phyloP scores from a whole-genome alignment of 225 moss, liverwort and hornwort genomes.

The Asterella californica region DNA sequence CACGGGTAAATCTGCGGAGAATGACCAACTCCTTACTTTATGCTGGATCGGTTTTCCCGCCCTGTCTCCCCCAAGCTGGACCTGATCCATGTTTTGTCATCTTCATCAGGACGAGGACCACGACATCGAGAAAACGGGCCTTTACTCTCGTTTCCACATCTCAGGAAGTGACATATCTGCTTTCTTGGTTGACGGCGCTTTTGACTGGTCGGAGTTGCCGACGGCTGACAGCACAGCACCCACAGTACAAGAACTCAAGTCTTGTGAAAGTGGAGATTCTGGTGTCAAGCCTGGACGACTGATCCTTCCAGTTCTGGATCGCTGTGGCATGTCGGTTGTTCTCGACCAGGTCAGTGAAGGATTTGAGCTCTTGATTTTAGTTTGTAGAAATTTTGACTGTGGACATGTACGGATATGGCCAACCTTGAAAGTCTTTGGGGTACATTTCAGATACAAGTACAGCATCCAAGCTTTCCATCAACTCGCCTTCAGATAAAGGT shows the following conservation, averaged over 20 bases:
- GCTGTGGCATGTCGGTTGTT: constrained; percentile 92
- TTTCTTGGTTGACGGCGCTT: constrained; percentile 79
- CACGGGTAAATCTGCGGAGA: constrained; percentile 48
- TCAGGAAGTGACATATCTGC: constrained; percentile 95
- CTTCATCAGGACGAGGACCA: constrained; percentile 38
- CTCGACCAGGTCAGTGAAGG: constrained; percentile 68
- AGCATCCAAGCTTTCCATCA: constrained; percentile 87
- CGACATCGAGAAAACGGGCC: constrained; percentile 49
- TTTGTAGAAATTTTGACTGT: background rate
- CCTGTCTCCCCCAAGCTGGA: background rate
- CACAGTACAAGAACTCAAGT: constrained; percentile 38
- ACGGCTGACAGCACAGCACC: constrained; percentile 35
- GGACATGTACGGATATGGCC: background rate
- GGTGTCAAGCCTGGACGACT: constrained; percentile 36
- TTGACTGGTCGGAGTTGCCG: constrained; percentile 81
- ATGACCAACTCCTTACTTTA: background rate
- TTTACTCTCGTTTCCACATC: constrained; percentile 90
- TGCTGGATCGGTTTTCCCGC: background rate
- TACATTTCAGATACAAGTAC: constrained; percentile 75
- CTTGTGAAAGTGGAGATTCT: constrained; percentile 27
- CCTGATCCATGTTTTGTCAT: background rate
- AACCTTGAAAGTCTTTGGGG: background rate
- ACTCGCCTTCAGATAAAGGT: constrained; percentile 85
- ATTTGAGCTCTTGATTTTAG: background rate
- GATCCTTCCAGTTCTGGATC: constrained; percentile 83